Percentiles rank a stretch among this genome's conserved stretches.
Conservation (phyloP, 2,329 filamentous ascomycete species). For the Mariannaea sp. region DNA sequence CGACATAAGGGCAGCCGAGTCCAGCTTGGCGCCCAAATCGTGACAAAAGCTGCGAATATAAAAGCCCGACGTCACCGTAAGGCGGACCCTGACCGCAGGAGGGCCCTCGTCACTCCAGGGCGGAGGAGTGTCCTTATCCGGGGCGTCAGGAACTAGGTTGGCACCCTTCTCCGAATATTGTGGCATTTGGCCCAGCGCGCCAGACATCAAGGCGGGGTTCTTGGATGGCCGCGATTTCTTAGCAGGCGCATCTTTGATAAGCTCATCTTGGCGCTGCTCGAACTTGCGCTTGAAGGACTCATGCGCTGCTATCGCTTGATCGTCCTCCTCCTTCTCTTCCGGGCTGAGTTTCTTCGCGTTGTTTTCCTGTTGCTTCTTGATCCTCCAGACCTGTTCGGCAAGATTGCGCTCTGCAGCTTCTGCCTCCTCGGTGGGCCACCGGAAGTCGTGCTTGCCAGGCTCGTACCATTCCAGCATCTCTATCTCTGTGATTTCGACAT, state of each 20-base stretch:
- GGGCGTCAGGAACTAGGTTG: constrained; percentile 58
- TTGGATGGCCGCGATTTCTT: constrained; percentile 40
- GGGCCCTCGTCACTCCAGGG: constrained; percentile 67
- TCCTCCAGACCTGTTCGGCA: constrained; percentile 72
- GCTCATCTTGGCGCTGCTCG: constrained; percentile 61
- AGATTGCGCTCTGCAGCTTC: constrained; percentile 74
- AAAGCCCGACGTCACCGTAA: constrained; percentile 95
- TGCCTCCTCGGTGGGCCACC: constrained; percentile 81
- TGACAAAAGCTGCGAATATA: constrained; percentile 95
- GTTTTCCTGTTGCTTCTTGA: constrained; percentile 60
- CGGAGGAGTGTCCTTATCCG: constrained; percentile 53
- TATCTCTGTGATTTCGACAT: constrained; percentile 77
- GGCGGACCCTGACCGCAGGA: constrained; percentile 79
- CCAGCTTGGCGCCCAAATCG: constrained; percentile 82
- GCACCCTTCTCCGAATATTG: constrained; percentile 50
- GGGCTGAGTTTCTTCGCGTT: constrained; percentile 55
- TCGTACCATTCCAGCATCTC: constrained; percentile 86
- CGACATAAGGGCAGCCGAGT: constrained; percentile 84
- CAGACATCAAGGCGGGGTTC: constrained; percentile 59
- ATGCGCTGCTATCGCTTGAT: constrained; percentile 59
- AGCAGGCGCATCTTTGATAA: constrained; percentile 57
- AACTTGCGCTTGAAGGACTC: constrained; percentile 63
- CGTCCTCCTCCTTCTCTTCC: constrained; percentile 61
- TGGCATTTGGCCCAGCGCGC: constrained; percentile 59
- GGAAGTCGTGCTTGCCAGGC: constrained; percentile 77